Evolutionary conservation across 768 basidiomycete species (phyloP), one percentile per base, ranked within the genome.

Genomic region (Cystofilobasidium capitatum): DNA sequence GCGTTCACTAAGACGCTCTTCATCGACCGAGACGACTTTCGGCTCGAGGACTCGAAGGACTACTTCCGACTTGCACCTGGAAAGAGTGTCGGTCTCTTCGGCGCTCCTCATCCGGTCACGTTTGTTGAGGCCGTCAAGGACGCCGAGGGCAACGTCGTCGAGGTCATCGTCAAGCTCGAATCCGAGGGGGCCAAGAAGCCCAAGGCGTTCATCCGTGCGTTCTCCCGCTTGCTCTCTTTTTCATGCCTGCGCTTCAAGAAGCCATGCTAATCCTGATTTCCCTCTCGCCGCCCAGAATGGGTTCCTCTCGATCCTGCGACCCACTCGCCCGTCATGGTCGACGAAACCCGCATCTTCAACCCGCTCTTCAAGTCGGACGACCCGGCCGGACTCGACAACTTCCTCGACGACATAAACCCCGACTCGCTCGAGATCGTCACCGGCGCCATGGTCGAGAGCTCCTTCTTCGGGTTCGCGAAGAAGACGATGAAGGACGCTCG

Each of bases 31-130:
- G 68, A 64, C 29, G 96, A 99, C 78, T 99, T 99, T 82, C 83
- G 96, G 62, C 78, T 88, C 40, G 84, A 89, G 71, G 92, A 94
- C 74, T 89, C 90, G 29, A 86, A 86, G 70, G 93, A 98, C 75
- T 99, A 96, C 79, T 98, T 93, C 85, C 87, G 96, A 47, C 86
- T 99, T 55, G 91, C 94, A 20, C 96, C 96, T 9, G 93, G 93
- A 55, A 97, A 97, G 80, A 91, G 91, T 0, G 96, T 98, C 49
- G 96, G 96, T 20, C 80, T 99, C 33, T 94, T 97, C 82, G 88
- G 92, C 75, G 91, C 86, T 20, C 92, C 92, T 2, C 79, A 86
- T 76, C 90, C 93, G 10, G 88, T 99, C 74, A 92, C 91, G 29
- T 94, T 91, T 77, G 88, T 85, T n/a, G 89, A 88, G 6, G 89